Evolutionary conservation across 768 basidiomycete genomes (phyloP).

Genomic region (Tubosaeta sp.): DNA sequence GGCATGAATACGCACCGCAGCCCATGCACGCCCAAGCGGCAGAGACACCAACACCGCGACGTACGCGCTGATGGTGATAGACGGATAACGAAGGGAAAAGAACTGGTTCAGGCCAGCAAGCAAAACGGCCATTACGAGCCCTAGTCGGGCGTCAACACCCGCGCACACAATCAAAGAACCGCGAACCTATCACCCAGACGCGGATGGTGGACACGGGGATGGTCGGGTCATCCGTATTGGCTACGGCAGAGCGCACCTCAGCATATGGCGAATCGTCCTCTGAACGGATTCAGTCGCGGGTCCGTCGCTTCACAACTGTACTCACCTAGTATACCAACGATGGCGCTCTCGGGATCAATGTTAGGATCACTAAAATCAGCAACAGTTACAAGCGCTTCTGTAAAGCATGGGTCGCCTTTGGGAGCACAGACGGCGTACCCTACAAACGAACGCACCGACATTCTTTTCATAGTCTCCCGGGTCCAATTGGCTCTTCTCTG

Average conservation of each 20-base stretch:
- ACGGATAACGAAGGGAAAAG: slow-evolving; percentile 69
- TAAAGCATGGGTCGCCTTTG: too few relatives aligned
- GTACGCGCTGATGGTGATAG: slow-evolving; percentile 38
- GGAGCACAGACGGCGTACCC: too few relatives aligned
- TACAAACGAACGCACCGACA: too few relatives aligned
- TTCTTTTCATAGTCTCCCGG: too few relatives aligned
- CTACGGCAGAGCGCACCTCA: not conserved
- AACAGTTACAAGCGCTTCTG: too few relatives aligned
- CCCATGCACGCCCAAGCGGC: slow-evolving; percentile 65
- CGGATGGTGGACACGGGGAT: slow-evolving; percentile 61
- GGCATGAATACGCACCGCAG: slow-evolving; percentile 29
- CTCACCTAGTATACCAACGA: too few relatives aligned
- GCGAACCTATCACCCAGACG: slow-evolving; percentile 52
- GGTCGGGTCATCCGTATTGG: slow-evolving; percentile 52
- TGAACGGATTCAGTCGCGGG: slow-evolving; percentile 19
- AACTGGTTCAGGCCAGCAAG: slow-evolving; percentile 76
- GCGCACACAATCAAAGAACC: fast-evolving
- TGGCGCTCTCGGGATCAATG: too few relatives aligned
- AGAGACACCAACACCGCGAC: slow-evolving; percentile 71
- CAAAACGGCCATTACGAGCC: slow-evolving; percentile 48
- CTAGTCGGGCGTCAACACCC: slow-evolving; percentile 7
- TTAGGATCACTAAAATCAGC: too few relatives aligned
- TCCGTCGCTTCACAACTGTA: too few relatives aligned
- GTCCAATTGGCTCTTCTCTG: too few relatives aligned
- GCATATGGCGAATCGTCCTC: slow-evolving; percentile 49